Base-by-base conservation (phyloP, 371 early-diverging fungal genomes). In the Mortierella sp. region DNA sequence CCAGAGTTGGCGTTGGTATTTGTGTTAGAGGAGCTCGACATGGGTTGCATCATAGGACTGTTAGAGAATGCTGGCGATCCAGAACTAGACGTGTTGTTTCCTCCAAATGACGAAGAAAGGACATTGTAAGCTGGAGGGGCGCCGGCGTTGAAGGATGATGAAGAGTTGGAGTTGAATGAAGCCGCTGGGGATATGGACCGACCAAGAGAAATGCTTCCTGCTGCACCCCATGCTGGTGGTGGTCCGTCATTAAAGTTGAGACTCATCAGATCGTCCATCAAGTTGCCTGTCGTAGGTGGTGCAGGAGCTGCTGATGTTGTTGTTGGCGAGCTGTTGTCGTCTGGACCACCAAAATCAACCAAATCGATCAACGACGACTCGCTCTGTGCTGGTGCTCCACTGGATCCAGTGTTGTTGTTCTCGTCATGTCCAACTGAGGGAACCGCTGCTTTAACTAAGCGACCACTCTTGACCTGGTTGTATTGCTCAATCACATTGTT, bases 401-500 rank as follows among this genome's bases (percentile, higher is more conserved):
- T 70, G 6, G 81, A 71, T 70, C 73, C 73, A 68, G 38, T 65
- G 78, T 68, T 49, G 88, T 86, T n/a, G 51, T 24, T 74, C 75
- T 63, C 76, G 54, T 55, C 76, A 18, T 71, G 83, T n/a, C 41
- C 75, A 32, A 54, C 70, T 44, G 48, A 46, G 3, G 86, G 86
- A 16, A 82, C 84, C 7, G 84, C n/a, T 18, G 44, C 88, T 88
- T 84, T 92, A 88, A 68, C 86, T 75, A 54, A 88, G 88, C 86
- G 92, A 76, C 97, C 93, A 21, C 90, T 87, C 88, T 94, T 90
- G 75, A 96, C 86, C 51, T 95, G 94, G n/a, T 88, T 87, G 79
- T 95, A 95, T 78, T 95, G 95, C 76, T 91, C 90, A n/a, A 96
- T 87, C 2, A 94, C 97, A 43, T 93, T 94, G 83, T 94, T 95